Base-by-base conservation (phyloP, 2,329 filamentous ascomycete species). In the Exserohilum turcica region DNA sequence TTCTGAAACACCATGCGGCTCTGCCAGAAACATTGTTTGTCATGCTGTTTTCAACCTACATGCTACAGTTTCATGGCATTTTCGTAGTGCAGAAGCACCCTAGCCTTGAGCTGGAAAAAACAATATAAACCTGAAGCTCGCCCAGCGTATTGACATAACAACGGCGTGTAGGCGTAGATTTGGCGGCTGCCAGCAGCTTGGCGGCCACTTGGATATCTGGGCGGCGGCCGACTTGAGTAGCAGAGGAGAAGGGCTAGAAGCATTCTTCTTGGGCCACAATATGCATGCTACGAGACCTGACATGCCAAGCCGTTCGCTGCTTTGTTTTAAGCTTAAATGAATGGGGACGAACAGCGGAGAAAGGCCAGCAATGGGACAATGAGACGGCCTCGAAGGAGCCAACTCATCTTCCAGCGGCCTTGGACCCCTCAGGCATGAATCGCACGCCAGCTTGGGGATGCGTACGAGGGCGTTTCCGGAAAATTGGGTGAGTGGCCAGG, bases 381-480 rank as follows among this genome's bases (percentile, higher is more conserved):
- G 52, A 58, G 56, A 60, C 49, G 43, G 42, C 43, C 24, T 50
- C 39, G 19, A 39, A 21, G 13, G 43, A 43, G 24, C n/a, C 35
- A 48, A 10, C 33, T 15, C 15, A 40, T 3, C 18, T 31, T 43
- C 24, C 38, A 43, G 40, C 35, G 33, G 19, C 33, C 40, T 27
- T 3, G 43, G 29, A 13, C 47, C 27, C 32, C 46, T 37, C 48
- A 31, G 10, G 18, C 16, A 12, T 32, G 29, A 51, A 19, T 45
- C 47, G 48, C n/a, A 24, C 15, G n/a, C 24, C 10, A n/a, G 18
- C 12, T 19, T 39, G 37, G 28, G 19, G 28, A 28, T 33, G 13
- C 27, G 21, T 38, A n/a, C 28, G 18, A 36, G 35, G n/a, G 31
- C 24, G 21, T 29, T 54, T 37, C 16, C 40, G 40, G 46, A 54